Conservation (phyloP, 139 green algal species). For the Chlorella sp. region DNA sequence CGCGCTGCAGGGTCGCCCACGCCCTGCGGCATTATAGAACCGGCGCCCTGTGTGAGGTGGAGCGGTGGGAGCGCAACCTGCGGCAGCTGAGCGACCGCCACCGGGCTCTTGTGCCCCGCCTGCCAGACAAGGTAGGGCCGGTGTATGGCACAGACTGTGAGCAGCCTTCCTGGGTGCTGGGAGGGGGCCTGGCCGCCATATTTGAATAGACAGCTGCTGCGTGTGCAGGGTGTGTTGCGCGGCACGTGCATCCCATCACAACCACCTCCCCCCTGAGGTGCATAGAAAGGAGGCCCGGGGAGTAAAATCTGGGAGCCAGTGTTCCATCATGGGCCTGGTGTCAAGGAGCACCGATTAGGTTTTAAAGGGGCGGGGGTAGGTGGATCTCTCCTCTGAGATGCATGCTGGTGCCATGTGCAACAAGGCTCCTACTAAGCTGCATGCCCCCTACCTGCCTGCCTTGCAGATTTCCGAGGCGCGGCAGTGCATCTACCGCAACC, state of each 20-base stretch:
- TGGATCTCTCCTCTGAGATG: too few species aligned
- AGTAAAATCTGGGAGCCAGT: too few species aligned
- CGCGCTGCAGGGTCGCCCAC: slow-evolving; percentile 68
- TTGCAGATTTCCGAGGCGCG: slow-evolving; percentile 25
- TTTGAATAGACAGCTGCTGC: neutral
- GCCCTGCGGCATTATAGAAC: slow-evolving; percentile 71
- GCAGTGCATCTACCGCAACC: slow-evolving; percentile 66
- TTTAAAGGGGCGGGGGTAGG: too few species aligned
- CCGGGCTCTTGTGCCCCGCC: neutral
- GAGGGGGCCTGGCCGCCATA: neutral
- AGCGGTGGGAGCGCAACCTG: slow-evolving; percentile 81
- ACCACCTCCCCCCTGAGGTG: too few species aligned
- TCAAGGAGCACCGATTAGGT: too few species aligned
- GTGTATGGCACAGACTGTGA: too few species aligned
- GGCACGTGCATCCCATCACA: neutral
- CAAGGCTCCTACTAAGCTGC: neutral
- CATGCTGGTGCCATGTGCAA: too few species aligned
- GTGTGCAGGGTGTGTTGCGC: too few species aligned
- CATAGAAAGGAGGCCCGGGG: too few species aligned
- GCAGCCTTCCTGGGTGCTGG: neutral
- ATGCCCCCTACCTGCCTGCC: neutral
- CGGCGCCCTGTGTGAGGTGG: slow-evolving; percentile 69
- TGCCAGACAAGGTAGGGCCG: slow-evolving; percentile 18
- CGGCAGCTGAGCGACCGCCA: slow-evolving; percentile 36
- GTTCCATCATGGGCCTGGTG: too few species aligned